Conservation (phyloP, 495 filamentous ascomycete species). For the Parathielavia appendiculata region DNA sequence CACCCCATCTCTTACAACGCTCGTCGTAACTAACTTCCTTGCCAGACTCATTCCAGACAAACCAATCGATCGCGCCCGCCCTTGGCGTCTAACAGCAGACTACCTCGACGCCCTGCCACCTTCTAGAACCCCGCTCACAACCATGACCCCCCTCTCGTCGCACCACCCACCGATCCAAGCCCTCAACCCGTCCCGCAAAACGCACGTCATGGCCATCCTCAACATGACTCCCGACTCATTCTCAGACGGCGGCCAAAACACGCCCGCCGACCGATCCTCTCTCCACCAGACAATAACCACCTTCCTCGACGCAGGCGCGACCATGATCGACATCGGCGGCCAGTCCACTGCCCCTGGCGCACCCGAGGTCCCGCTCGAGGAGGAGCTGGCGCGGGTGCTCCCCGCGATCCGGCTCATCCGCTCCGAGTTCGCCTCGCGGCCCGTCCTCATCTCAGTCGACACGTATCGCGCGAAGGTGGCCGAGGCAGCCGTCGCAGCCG, state of each 20-base stretch:
- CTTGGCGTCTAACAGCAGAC: constrained; percentile 50
- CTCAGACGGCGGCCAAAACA: constrained; percentile 76
- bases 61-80: constrained; percentile 42
- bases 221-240: constrained; percentile 98
- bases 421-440: constrained; percentile 52
- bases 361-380: constrained; percentile 55
- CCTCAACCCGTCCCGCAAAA: constrained; percentile 58
- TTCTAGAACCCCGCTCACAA: constrained; percentile 51
- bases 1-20: background rate
- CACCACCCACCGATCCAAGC: constrained; percentile 56
- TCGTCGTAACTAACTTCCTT: background rate
- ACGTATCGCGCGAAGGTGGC: constrained; percentile 88
- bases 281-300: constrained; percentile 44
- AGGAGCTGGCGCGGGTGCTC: constrained; percentile 73
- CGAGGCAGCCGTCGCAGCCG: constrained; percentile 69
- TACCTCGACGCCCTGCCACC: constrained; percentile 61
- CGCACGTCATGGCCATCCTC: constrained; percentile 86
- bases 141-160: constrained; percentile 61
- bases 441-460: constrained; percentile 76
- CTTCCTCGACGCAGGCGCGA: constrained; percentile 63
- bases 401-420: constrained; percentile 73
- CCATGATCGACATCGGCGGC: constrained; percentile 87
- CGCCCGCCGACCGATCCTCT: constrained; percentile 21
- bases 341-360: constrained; percentile 83
- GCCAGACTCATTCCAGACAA: constrained; percentile 60